Evolutionary conservation across 768 basidiomycete species (phyloP).

Genomic region (Artomyces pyxidatus): DNA sequence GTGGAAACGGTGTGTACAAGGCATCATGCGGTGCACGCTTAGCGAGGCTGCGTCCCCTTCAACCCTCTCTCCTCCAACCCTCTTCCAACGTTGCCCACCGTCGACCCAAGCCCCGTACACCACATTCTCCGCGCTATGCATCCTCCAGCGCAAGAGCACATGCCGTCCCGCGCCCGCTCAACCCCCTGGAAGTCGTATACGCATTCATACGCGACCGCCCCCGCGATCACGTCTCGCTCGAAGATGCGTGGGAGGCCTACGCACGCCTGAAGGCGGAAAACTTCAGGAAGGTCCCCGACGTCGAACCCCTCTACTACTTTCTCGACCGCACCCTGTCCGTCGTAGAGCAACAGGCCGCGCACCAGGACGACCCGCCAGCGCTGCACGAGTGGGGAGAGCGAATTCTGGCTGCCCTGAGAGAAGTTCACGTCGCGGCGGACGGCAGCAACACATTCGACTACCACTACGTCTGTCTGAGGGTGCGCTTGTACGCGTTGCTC

Average conservation of each 20-base stretch:
- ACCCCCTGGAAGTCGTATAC: too few species aligned
- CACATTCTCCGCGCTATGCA: not conserved
- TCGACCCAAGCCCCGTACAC: not conserved
- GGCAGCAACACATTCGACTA: not conserved
- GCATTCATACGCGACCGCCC: too few species aligned
- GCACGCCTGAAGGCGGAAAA: constrained; percentile 1
- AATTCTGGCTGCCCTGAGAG: constrained; percentile 4
- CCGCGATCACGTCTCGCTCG: constrained; percentile 6
- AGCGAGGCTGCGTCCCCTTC: too few species aligned
- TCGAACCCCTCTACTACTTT: too few species aligned
- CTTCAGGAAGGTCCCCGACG: not conserved
- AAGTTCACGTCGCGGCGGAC: not conserved
- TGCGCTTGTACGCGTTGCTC: constrained; percentile 8
- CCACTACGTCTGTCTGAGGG: constrained; percentile 9
- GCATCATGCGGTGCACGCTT: not conserved
- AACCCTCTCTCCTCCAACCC: not conserved
- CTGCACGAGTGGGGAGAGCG: constrained; percentile 10
- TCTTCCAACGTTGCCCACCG: not conserved
- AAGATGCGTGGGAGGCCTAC: constrained; percentile 12
- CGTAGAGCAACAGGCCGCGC: constrained; percentile 6
- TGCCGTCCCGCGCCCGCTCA: too few species aligned
- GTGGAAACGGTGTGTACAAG: not conserved
- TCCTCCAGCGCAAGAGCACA: not conserved
- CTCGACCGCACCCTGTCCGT: constrained; percentile 11
- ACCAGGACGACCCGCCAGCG: constrained; percentile 4